phyloP scores from a whole-genome alignment of 768 basidiomycete species.

The Tephrocybe rancida region DNA sequence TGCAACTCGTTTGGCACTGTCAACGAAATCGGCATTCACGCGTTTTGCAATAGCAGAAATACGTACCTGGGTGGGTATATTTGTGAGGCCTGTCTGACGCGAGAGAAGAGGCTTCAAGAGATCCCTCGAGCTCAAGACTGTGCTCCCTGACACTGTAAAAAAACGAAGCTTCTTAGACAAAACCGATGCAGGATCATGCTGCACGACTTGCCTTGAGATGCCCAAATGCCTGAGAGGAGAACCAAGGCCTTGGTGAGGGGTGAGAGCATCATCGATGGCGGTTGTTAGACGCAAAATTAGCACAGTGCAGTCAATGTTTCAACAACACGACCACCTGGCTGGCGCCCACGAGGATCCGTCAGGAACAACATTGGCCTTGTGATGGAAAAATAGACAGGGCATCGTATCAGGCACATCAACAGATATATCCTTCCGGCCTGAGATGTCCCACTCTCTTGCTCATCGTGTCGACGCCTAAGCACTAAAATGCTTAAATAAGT shows the following conservation, averaged over 20 bases:
- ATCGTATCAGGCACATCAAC: too few relatives aligned
- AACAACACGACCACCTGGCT: too few relatives aligned
- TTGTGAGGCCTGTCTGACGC: background rate
- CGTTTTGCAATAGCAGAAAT: background rate
- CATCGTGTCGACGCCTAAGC: too few relatives aligned
- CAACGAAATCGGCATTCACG: slow-evolving; percentile 16
- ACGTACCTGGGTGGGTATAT: slow-evolving; percentile 2
- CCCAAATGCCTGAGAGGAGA: background rate
- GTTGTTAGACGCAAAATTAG: background rate
- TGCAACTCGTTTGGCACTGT: slow-evolving; percentile 12
- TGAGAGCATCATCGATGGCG: background rate
- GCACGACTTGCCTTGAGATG: background rate
- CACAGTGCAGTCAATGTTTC: too few relatives aligned
- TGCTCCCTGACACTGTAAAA: slow-evolving; percentile 2
- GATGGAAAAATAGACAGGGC: too few relatives aligned
- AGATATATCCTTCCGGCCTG: too few relatives aligned
- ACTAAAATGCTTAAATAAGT: too few relatives aligned
- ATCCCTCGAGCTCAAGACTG: background rate
- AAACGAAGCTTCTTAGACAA: background rate
- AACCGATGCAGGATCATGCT: too few relatives aligned
- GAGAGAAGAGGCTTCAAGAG: background rate
- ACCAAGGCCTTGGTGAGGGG: background rate
- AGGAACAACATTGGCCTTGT: too few relatives aligned
- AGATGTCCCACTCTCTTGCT: too few relatives aligned
- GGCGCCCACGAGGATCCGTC: too few relatives aligned